A percentile compares a stretch with the other conserved stretches of the same genome.
Conservation (phyloP, 2,329 filamentous ascomycete genomes). For the Ciborinia camelliae region DNA sequence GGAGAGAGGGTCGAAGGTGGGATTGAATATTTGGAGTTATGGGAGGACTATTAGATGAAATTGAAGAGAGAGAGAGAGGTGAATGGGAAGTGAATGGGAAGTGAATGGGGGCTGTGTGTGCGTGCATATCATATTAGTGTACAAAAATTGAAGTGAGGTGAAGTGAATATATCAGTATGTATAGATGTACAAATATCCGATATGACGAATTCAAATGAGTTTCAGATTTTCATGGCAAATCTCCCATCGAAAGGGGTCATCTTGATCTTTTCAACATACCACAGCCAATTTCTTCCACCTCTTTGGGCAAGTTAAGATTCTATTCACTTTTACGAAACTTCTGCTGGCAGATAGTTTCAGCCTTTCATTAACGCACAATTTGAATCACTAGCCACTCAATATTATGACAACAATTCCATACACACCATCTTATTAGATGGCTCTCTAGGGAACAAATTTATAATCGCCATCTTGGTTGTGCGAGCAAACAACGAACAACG, state of each 20-base stretch:
- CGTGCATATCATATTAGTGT: background rate
- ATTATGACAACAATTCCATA: background rate
- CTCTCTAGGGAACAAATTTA: no score
- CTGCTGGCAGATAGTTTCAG: background rate
- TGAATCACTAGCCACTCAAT: background rate
- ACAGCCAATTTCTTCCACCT: background rate
- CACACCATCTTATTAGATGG: background rate
- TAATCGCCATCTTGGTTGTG: background rate
- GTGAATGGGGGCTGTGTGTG: no score
- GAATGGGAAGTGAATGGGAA: background rate
- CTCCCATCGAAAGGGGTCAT: background rate
- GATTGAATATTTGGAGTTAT: constrained; percentile 65
- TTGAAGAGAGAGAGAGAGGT: background rate
- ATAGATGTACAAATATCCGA: background rate
- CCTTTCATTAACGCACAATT: background rate
- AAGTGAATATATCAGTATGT: background rate
- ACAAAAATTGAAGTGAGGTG: background rate
- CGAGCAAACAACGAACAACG: background rate
- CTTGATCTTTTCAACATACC: background rate
- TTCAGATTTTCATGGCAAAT: background rate
- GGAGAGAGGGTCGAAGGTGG: constrained; percentile 52
- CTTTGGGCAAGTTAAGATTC: no score
- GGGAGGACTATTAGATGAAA: constrained; percentile 21
- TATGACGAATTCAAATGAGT: background rate
- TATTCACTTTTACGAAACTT: background rate